phyloP scores from a whole-genome alignment of 495 filamentous ascomycete genomes.

The Polyplosphaeria fusca region DNA sequence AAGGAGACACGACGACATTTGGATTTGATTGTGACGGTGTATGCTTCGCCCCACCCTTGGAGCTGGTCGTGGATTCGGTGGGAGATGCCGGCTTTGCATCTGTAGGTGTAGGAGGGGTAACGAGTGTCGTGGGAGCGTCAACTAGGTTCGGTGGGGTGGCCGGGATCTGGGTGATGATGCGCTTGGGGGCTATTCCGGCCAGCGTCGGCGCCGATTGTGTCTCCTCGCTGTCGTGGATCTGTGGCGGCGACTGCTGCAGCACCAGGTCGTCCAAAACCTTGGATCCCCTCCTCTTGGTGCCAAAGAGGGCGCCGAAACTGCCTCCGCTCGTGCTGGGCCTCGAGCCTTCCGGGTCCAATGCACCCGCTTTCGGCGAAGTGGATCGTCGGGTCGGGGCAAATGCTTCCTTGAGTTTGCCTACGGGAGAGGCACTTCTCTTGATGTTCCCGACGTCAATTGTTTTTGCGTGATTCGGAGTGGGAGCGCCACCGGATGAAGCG shows the following conservation, averaged over 20 bases:
- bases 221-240: conserved; percentile 20
- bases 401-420: conserved; percentile 38
- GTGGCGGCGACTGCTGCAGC: conserved; percentile 20
- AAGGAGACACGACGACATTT: conserved; percentile 44
- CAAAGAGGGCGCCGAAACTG: conserved; percentile 30
- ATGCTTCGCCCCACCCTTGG: conserved; percentile 32
- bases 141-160: conserved; percentile 39
- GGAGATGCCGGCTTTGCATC: conserved; percentile 32
- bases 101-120: conserved; percentile 45
- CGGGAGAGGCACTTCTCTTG: conserved; percentile 35
- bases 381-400: conserved; percentile 32
- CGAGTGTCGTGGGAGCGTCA: conserved; percentile 42
- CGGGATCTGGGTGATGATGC: conserved; percentile 32
- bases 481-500: conserved; percentile 21
- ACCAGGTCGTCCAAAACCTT: conserved; percentile 17
- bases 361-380: conserved; percentile 26
- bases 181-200: conserved; percentile 12
- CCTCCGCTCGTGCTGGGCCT: conserved; percentile 23
- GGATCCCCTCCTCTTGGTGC: conserved; percentile 15
- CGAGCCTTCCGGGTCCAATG: conserved; percentile 17
- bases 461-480: conserved; percentile 25
- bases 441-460: conserved; percentile 22
- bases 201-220: conserved; percentile 23
- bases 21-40: conserved; percentile 38
- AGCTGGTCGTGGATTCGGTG: conserved; percentile 30